These are phyloP conservation scores for Macrotyloma uniflorum DNA, from an alignment of 306 rosid species.

Conservation along the genomic window DNA sequence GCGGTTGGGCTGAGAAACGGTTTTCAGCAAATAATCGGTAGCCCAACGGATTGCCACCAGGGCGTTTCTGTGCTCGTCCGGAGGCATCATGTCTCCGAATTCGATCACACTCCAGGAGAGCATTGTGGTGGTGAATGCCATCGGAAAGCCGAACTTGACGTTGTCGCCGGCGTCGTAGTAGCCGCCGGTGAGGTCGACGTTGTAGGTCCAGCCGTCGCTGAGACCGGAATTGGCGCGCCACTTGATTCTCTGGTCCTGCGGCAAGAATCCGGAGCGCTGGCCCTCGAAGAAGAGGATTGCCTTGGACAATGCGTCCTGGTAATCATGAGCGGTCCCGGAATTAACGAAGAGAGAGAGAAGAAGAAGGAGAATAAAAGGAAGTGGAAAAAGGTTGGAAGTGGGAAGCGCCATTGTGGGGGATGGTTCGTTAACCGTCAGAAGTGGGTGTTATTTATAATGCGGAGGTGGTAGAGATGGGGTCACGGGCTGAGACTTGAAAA, in stretches of 20 bases:
- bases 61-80: slow-evolving; percentile 57
- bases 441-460: slow-evolving; percentile 10
- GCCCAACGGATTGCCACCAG: slow-evolving; percentile 84
- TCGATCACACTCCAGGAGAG: slow-evolving; percentile 93
- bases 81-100: slow-evolving; percentile 85
- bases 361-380: neutral
- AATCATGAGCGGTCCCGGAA: slow-evolving; percentile 46
- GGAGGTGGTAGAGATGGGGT: slow-evolving; percentile 24
- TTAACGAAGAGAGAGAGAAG: neutral
- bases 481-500: slow-evolving; percentile 62
- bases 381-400: neutral
- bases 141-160: slow-evolving; percentile 84
- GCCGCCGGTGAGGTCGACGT: slow-evolving; percentile 80
- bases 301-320: slow-evolving; percentile 78
- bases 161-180: slow-evolving; percentile 98
- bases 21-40: slow-evolving; percentile 82
- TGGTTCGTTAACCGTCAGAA: neutral
- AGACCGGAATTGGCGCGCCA: slow-evolving; percentile 82
- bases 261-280: slow-evolving; percentile 80
- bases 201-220: slow-evolving; percentile 74
- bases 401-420: slow-evolving; percentile 32
- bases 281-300: slow-evolving; percentile 84
- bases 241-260: slow-evolving; percentile 60
- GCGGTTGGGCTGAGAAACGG: slow-evolving; percentile 81
- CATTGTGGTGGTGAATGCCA: slow-evolving; percentile 96